These are phyloP conservation scores for Citrus reticulata DNA, from an alignment of 345 rosid genomes.

Conservation along the genomic window DNA sequence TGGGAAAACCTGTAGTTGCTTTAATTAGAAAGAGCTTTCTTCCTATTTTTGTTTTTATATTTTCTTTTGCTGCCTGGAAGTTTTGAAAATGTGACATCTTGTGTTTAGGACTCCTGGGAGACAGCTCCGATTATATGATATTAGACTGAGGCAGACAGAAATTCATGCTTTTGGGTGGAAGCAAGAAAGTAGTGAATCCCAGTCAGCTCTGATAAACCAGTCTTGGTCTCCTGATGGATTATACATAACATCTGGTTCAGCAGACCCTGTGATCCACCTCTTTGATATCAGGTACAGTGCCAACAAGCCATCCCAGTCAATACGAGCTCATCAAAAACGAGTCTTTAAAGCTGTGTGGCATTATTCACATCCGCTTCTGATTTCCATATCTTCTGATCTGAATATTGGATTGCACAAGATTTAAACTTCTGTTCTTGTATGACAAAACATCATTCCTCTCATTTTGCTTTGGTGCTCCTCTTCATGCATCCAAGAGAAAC, in stretches of 20 bases:
- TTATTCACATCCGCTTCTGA: conserved; percentile 58
- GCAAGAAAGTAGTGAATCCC: conserved; percentile 93
- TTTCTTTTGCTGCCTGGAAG: background rate
- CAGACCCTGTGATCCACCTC: conserved; percentile 80
- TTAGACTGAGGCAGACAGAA: conserved; percentile 72
- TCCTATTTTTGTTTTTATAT: background rate
- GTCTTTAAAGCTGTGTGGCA: conserved; percentile 94
- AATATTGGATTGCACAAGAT: conserved; percentile 78
- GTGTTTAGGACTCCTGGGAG: conserved; percentile 64
- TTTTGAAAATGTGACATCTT: background rate
- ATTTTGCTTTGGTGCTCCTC: background rate
- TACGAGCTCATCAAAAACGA: conserved; percentile 81
- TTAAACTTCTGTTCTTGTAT: background rate
- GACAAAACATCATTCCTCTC: background rate
- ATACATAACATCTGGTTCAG: conserved; percentile 82
- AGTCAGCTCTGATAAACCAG: conserved; percentile 88
- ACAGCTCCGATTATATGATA: conserved; percentile 79
- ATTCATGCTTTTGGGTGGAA: conserved; percentile 89
- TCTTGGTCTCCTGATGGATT: conserved; percentile 95
- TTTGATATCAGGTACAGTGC: conserved; percentile 86
- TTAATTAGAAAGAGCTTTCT: background rate
- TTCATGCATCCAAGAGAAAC: background rate
- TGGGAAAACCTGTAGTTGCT: background rate
- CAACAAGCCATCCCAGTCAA: conserved; percentile 70
- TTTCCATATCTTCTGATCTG: conserved; percentile 87